A percentile compares a stretch with the other conserved stretches of the same genome.
These are phyloP conservation scores for Leishmania turanica DNA, from an alignment of 208 protist genomes.

Conservation along the genomic window DNA sequence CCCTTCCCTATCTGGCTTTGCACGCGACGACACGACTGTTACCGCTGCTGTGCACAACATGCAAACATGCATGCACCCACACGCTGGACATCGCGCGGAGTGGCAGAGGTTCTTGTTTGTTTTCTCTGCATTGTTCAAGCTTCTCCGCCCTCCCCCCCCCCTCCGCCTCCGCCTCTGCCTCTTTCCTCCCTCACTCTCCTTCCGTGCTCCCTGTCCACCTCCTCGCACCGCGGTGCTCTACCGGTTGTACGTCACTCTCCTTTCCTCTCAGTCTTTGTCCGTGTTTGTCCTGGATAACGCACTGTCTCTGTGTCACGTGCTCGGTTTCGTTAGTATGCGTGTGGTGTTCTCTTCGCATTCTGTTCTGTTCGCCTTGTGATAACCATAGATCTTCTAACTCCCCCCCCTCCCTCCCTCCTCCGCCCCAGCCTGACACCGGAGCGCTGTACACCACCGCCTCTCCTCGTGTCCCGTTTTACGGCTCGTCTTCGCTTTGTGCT, in stretches of 20 bases:
- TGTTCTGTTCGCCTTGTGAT: not conserved
- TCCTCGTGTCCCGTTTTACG: not conserved
- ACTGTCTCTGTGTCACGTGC: not conserved
- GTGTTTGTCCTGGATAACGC: not conserved
- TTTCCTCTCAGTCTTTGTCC: not conserved
- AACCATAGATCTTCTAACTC: not conserved
- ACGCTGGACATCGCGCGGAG: not conserved
- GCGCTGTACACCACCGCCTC: not conserved
- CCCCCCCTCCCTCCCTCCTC: not conserved
- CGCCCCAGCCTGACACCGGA: not conserved
- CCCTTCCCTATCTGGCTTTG: not conserved
- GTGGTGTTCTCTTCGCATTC: not conserved
- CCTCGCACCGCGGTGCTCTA: not conserved
- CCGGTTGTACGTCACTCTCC: not conserved
- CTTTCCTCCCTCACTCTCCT: not conserved
- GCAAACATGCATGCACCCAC: not conserved
- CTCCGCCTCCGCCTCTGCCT: not conserved
- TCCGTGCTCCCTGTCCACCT: no score
- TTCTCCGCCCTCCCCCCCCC: not conserved
- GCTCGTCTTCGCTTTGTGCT: not conserved
- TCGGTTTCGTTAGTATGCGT: not conserved
- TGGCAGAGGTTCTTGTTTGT: not conserved
- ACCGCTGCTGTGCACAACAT: not conserved
- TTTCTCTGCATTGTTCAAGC: not conserved
- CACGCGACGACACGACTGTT: not conserved